Percentiles rank a stretch among this genome's conserved stretches.
phyloP scores from a whole-genome alignment of 768 basidiomycete genomes.

The Boletus fagicola region DNA sequence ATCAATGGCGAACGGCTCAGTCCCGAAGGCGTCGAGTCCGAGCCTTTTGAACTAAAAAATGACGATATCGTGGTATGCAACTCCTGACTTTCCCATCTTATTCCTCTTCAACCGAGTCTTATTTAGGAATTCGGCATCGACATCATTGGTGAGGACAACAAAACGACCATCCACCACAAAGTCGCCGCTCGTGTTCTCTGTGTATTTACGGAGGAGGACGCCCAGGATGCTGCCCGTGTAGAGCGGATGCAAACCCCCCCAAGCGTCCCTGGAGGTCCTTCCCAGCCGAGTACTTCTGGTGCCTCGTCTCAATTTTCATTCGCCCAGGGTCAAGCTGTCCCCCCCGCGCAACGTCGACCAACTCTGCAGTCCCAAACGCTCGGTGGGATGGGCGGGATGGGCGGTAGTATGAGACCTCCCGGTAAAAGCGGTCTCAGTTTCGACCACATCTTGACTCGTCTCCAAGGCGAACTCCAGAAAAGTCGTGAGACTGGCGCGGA shows the following conservation, averaged over 20 bases:
- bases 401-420: slow-evolving; percentile 64
- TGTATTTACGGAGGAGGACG: slow-evolving; percentile 84
- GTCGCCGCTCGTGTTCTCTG: slow-evolving; percentile 94
- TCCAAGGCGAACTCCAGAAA: slow-evolving; percentile 94
- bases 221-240: slow-evolving; percentile 64
- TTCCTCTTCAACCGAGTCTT: slow-evolving; percentile 4
- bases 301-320: slow-evolving; percentile 41
- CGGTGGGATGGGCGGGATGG: slow-evolving; percentile 74
- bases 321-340: slow-evolving; percentile 35
- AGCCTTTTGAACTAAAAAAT: slow-evolving; percentile 89
- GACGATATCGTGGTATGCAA: slow-evolving; percentile 91
- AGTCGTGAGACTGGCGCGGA: slow-evolving; percentile 91
- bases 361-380: slow-evolving; percentile 59
- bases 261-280: slow-evolving; percentile 25
- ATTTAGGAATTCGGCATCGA: slow-evolving; percentile 96
- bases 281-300: slow-evolving; percentile 36
- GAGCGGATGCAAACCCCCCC: slow-evolving; percentile 59
- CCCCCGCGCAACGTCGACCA: slow-evolving; percentile 51
- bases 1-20: slow-evolving; percentile 94
- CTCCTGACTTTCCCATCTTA: neutral
- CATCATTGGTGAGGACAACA: slow-evolving; percentile 98
- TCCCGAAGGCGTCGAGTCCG: slow-evolving; percentile 84
- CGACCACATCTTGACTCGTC: slow-evolving; percentile 83
- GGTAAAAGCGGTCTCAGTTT: slow-evolving; percentile 88
- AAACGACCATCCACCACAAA: slow-evolving; percentile 97